phyloP scores from a whole-genome alignment of 257 asterid genomes.

The Nicotiana otophora region DNA sequence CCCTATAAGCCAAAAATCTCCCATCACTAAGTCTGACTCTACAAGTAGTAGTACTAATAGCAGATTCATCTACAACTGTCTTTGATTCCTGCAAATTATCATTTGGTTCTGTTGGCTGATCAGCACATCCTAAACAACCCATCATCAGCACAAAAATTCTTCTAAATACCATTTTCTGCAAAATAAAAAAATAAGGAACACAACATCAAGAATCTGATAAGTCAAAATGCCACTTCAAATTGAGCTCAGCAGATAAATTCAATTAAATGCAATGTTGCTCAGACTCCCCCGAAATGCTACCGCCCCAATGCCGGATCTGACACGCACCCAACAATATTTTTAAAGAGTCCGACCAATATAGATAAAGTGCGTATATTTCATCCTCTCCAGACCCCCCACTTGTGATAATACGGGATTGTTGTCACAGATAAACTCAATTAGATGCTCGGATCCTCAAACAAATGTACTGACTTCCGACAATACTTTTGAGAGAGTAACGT shows the following conservation, averaged over 20 bases:
- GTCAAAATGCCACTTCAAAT: not conserved
- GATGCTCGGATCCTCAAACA: no score
- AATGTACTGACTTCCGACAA: no score
- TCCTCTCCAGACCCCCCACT: no score
- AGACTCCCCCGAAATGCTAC: no score
- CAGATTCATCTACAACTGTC: slow-evolving; percentile 22
- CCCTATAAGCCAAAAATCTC: slow-evolving; percentile 72
- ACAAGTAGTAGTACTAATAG: slow-evolving; percentile 3
- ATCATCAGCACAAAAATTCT: slow-evolving; percentile 53
- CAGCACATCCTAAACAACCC: slow-evolving; percentile 69
- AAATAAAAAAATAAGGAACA: not conserved
- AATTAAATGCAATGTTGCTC: no score
- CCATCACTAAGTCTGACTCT: slow-evolving; percentile 76
- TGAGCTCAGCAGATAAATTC: not conserved
- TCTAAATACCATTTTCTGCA: slow-evolving; percentile 57
- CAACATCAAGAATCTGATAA: not conserved
- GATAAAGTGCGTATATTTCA: no score
- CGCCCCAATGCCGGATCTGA: no score
- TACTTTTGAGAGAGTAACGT: no score
- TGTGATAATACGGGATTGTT: no score
- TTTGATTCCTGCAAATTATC: slow-evolving; percentile 29
- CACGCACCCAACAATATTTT: no score
- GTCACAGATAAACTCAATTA: no score
- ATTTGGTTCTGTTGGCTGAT: slow-evolving; percentile 49
- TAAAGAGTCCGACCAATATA: no score